These are phyloP conservation scores for Fusarium liriodendri DNA, from an alignment of 2,329 filamentous ascomycete species.

Conservation along the genomic window DNA sequence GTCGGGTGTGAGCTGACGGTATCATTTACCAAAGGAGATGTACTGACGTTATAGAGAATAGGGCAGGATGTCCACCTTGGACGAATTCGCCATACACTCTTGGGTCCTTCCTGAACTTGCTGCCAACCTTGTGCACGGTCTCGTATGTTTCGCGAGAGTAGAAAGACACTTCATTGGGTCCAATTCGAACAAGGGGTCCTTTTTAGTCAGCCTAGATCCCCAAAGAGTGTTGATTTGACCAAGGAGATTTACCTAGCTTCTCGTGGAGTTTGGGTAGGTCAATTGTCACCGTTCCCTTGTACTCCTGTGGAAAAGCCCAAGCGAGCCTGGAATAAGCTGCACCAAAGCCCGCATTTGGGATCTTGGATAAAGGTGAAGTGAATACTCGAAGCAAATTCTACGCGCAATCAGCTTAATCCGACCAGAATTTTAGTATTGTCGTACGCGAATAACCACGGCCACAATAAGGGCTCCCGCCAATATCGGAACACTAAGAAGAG, in stretches of 20 bases:
- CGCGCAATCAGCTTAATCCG: background rate
- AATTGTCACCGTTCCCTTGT: conserved; percentile 34
- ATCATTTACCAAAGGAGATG: too few species aligned
- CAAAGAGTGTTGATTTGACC: accelerated
- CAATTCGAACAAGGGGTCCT: conserved; percentile 39
- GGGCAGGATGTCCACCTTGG: conserved; percentile 42
- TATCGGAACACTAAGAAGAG: background rate
- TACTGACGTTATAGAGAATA: conserved; percentile 44
- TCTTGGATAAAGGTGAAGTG: conserved; percentile 24
- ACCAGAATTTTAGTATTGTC: background rate
- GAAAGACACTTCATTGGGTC: conserved; percentile 41
- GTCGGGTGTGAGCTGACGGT: conserved; percentile 1
- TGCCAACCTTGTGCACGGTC: conserved; percentile 38
- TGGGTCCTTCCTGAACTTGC: conserved; percentile 42
- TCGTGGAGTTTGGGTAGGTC: conserved; percentile 39
- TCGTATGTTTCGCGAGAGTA: conserved; percentile 43
- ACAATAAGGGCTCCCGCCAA: background rate
- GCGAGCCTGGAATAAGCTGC: conserved; percentile 35
- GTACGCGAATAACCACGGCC: background rate
- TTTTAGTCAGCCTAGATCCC: background rate
- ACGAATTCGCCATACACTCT: conserved; percentile 44
- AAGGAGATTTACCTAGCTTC: conserved; percentile 16
- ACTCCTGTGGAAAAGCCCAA: conserved; percentile 40
- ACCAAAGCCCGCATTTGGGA: conserved; percentile 35
- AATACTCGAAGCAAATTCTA: background rate